These are phyloP conservation scores for Cryptococcus jaspeensis DNA, from an alignment of 1,284 basidiomycete species.

Conservation along the genomic window DNA sequence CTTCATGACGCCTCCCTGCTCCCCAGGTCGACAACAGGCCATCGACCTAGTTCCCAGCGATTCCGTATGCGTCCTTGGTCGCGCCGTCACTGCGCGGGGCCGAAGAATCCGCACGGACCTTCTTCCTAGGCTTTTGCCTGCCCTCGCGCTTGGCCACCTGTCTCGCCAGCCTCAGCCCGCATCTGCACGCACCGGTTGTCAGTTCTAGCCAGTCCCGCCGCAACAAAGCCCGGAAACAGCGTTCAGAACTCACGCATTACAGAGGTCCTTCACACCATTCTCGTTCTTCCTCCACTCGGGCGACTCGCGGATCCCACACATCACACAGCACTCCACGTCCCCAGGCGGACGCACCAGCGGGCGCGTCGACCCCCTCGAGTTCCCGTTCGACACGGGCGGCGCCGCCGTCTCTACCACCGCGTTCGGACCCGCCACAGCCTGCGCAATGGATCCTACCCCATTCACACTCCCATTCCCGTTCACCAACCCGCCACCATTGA, in stretches of 20 bases:
- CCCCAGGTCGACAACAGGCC: too few species aligned
- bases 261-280: constrained; percentile 84
- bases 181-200: constrained; percentile 19
- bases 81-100: neutral
- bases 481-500: neutral
- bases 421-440: neutral
- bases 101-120: constrained; percentile 4
- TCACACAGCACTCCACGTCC: constrained; percentile 72
- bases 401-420: neutral
- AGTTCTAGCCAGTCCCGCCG: neutral
- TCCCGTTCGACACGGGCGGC: neutral
- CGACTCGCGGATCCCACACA: constrained; percentile 77
- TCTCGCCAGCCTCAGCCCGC: constrained; percentile 47
- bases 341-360: constrained; percentile 58
- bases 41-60: neutral
- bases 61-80: constrained; percentile 6
- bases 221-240: neutral
- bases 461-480: constrained; percentile 1
- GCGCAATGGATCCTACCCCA: neutral
- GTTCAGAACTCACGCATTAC: constrained; percentile 73
- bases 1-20: too few species aligned
- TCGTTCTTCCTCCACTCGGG: constrained; percentile 89
- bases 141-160: constrained; percentile 50
- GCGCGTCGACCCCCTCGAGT: constrained; percentile 10
- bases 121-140: constrained; percentile 47